These are phyloP conservation scores for Neonectria magnoliae DNA, from an alignment of 2,329 filamentous ascomycete species.

Conservation along the genomic window DNA sequence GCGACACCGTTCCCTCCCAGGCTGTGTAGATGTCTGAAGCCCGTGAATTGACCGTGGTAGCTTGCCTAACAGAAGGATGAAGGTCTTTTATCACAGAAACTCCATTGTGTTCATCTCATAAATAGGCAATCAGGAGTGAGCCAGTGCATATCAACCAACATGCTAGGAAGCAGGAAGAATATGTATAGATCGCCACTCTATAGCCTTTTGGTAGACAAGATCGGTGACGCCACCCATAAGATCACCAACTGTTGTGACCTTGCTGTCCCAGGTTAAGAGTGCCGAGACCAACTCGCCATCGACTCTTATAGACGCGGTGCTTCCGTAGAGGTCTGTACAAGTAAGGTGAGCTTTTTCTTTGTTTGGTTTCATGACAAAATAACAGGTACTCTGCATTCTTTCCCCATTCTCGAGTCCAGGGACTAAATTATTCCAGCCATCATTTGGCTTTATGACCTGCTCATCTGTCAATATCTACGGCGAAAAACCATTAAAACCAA, in stretches of 20 bases:
- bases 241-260: conserved; percentile 52
- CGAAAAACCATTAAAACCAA: conserved; percentile 53
- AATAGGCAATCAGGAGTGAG: too few relatives aligned
- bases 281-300: conserved; percentile 52
- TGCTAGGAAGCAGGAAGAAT: too few relatives aligned
- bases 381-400: conserved; percentile 55
- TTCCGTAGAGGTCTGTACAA: conserved; percentile 50
- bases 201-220: conserved; percentile 46
- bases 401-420: conserved; percentile 54
- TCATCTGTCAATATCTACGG: conserved; percentile 50
- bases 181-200: too few relatives aligned
- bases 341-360: not conserved
- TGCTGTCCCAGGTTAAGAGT: conserved; percentile 56
- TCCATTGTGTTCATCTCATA: too few relatives aligned
- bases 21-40: too few relatives aligned
- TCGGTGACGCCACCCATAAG: conserved; percentile 52
- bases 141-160: too few relatives aligned
- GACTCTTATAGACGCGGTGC: conserved; percentile 52
- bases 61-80: too few relatives aligned
- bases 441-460: conserved; percentile 45
- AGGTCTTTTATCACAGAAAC: too few relatives aligned
- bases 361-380: not conserved
- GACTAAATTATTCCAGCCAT: conserved; percentile 52
- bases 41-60: too few relatives aligned
- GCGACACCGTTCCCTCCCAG: too few relatives aligned